Percentiles rank a stretch among this genome's conserved stretches.
Evolutionary conservation across 164 flowering plant genomes (phyloP).

Genomic region (Litsea cubeba): DNA sequence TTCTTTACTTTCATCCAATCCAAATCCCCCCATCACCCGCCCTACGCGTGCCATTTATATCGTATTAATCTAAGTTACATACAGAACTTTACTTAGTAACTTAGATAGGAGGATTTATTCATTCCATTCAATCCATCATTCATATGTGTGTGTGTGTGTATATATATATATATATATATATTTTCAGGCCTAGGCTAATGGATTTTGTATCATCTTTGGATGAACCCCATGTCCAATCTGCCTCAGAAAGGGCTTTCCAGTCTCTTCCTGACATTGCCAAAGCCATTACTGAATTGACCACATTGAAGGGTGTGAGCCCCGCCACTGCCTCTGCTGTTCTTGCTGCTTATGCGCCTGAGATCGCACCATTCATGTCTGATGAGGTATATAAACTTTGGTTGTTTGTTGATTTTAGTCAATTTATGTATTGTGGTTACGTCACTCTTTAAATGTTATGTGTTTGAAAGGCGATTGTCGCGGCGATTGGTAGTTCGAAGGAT

Average conservation of each 20-base stretch:
- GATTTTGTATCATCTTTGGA: slow-evolving; percentile 59
- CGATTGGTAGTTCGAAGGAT: slow-evolving; percentile 68
- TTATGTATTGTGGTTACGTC: not conserved
- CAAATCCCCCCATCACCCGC: not conserved
- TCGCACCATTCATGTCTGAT: slow-evolving; percentile 90
- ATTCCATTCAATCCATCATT: no score
- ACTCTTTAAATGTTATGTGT: not conserved
- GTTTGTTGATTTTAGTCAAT: not conserved
- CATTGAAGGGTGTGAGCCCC: slow-evolving; percentile 82
- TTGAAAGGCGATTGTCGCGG: slow-evolving; percentile 69
- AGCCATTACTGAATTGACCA: slow-evolving; percentile 62
- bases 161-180: no score
- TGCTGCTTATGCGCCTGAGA: slow-evolving; percentile 71
- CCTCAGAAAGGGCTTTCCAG: slow-evolving; percentile 65
- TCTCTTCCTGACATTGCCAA: slow-evolving; percentile 64
- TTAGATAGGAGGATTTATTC: no score
- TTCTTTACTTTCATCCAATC: not conserved
- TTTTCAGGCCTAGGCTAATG: slow-evolving; percentile 66
- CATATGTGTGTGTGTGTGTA: no score
- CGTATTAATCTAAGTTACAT: not conserved
- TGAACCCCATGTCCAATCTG: slow-evolving; percentile 51
- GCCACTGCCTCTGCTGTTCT: slow-evolving; percentile 90
- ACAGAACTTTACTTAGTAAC: no score
- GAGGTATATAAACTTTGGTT: slow-evolving; percentile 42
- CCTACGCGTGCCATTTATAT: not conserved